Conservation (phyloP, 2,329 filamentous ascomycete species). For the Aureobasidium musti region DNA sequence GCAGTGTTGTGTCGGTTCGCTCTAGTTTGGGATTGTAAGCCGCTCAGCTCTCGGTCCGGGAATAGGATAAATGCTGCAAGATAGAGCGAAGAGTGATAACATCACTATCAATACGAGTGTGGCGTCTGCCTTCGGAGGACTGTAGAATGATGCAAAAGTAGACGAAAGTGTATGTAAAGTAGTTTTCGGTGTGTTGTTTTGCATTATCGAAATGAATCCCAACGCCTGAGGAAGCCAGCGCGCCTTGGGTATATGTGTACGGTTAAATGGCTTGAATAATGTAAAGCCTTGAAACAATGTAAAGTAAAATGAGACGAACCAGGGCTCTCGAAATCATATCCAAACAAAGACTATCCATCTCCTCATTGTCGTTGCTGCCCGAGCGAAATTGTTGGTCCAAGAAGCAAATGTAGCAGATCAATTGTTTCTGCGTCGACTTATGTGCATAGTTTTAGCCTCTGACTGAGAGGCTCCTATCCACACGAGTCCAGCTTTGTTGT, state of each 20-base stretch:
- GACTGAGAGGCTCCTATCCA: background rate
- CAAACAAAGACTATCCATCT: background rate
- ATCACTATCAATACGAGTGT: background rate
- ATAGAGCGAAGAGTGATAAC: background rate
- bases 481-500: background rate
- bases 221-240: conserved; percentile 18
- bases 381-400: background rate
- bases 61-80: background rate
- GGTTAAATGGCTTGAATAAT: conserved; percentile 6
- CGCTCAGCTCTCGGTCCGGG: background rate
- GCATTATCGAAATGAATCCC: conserved; percentile 6
- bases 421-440: background rate
- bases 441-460: background rate
- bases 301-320: background rate
- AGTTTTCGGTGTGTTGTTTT: background rate
- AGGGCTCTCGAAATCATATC: background rate
- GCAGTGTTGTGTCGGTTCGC: background rate
- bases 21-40: background rate
- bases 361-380: background rate
- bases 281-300: too few relatives aligned
- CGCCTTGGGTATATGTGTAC: conserved; percentile 24
- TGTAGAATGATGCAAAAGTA: background rate
- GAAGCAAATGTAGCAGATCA: too few relatives aligned
- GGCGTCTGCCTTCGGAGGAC: background rate
- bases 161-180: background rate